Evolutionary conservation across 1,284 basidiomycete genomes (phyloP), one percentile per base, ranked within the genome.

Genomic region (Ganoderma lingzhi): DNA sequence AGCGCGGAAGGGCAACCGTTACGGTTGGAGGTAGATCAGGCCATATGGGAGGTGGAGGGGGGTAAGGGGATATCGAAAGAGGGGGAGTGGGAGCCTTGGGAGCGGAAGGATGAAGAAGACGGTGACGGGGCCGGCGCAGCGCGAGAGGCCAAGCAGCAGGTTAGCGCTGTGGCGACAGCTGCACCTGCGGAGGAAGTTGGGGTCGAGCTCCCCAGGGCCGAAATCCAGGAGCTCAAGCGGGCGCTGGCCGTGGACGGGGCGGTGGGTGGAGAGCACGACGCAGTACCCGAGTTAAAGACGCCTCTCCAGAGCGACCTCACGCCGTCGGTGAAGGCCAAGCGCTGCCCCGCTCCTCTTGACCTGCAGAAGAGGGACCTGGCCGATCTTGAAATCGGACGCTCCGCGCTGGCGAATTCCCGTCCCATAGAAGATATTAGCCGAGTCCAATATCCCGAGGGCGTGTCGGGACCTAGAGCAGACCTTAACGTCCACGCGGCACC

Each of bases 401-500:
- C 91, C 56, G 91, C 93, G 5, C 85, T 94, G 48, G 86, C 89
- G 42, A 89, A 90, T 37, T 94, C 95, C 44, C 88, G 90, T 56
- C 86, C 89, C 69, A 98, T 99, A 74, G 92, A 96, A 68, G 92
- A 97, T 80, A 86, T 99, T 64, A 86, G 84, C 55, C 84, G 87
- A 66, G 87, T 99, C 59, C 82, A 87, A 30, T 99, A 99, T 78
- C 97, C 97, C 4, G 90, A 90, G 67, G 90, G 93, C 59, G 88
- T 97, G 79, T 87, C 87, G 80, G 95, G 96, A 71, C 97, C 97
- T 3, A 89, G 88, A 74, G 82, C 92, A 9, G 94, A 96, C 76
- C 91, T 99, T 75, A 99, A 98, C 81, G 85, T 88, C 69, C 89
- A 93, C 70, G 93, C 92, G n/a, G 92, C 93, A 76, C 87, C 90